Evolutionary conservation across 1,139 yeast genomes (phyloP).

Genomic region (Kluyveromyces sp.): DNA sequence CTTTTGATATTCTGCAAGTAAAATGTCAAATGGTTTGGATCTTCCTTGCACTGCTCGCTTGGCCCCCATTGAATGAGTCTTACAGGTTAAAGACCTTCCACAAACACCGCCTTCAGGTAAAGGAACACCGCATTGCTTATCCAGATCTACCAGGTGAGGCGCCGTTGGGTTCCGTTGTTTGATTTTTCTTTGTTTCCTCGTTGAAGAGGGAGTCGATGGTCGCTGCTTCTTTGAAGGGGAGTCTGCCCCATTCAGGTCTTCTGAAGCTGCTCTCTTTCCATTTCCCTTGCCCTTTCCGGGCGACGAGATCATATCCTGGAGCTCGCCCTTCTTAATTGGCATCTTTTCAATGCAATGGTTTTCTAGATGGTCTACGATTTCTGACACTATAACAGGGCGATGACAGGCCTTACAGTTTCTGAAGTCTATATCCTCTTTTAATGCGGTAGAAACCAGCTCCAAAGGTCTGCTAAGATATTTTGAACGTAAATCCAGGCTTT

Average conservation of each 20-base stretch:
- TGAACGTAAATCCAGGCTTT: constrained; percentile 13
- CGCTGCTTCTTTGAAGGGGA: constrained; percentile 21
- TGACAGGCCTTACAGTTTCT: constrained; percentile 61
- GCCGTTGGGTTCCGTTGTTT: constrained; percentile 51
- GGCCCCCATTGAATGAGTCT: constrained; percentile 97
- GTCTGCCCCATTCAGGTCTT: constrained; percentile 29
- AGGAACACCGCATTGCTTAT: constrained; percentile 93
- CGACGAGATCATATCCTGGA: constrained; percentile 9
- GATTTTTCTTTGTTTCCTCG: constrained; percentile 40
- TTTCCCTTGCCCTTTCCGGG: constrained; percentile 44
- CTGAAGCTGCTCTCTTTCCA: constrained; percentile 30
- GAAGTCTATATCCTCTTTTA: constrained; percentile 43
- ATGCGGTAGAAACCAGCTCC: constrained; percentile 35
- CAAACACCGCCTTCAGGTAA: constrained; percentile 88
- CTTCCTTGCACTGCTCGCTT: constrained; percentile 92
- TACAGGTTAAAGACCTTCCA: constrained; percentile 92
- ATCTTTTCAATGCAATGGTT: constrained; percentile 24
- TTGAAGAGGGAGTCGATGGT: constrained; percentile 22
- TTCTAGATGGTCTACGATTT: constrained; percentile 37
- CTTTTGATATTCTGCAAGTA: constrained; percentile 84
- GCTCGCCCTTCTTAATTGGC: constrained; percentile 11
- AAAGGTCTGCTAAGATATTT: constrained; percentile 22
- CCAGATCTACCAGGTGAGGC: constrained; percentile 87
- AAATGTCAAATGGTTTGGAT: constrained; percentile 82
- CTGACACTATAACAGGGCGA: constrained; percentile 43